These are phyloP conservation scores for Mortierella sp. DNA, from an alignment of 371 early-diverging fungal species.

Conservation along the genomic window DNA sequence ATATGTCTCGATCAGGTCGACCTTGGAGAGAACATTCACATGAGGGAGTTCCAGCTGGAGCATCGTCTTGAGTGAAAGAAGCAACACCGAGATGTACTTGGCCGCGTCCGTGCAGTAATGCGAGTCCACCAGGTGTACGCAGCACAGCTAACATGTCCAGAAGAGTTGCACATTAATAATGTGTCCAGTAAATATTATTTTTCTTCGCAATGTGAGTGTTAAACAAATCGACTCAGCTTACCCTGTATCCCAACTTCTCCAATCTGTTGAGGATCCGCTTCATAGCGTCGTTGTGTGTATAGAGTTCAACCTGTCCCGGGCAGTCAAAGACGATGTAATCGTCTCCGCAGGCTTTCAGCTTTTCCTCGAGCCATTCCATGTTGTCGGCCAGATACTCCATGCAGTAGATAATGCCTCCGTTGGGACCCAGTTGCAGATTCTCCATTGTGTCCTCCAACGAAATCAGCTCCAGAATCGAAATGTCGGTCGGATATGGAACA, in stretches of 20 bases:
- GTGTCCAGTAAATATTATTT: conserved; percentile 16
- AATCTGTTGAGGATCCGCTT: conserved; percentile 84
- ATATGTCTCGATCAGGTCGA: conserved; percentile 89
- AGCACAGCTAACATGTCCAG: conserved; percentile 69
- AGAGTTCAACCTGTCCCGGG: conserved; percentile 99
- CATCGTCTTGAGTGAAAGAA: conserved; percentile 92
- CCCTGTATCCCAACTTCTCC: conserved; percentile 80
- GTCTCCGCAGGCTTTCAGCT: conserved; percentile 81
- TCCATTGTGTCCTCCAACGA: conserved; percentile 97
- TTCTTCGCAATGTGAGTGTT: background rate
- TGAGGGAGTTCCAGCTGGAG: conserved; percentile 96
- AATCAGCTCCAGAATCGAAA: conserved; percentile 95
- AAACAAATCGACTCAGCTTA: conserved; percentile 48
- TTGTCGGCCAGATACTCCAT: conserved; percentile 95
- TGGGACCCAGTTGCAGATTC: conserved; percentile 96
- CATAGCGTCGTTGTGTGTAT: conserved; percentile 93
- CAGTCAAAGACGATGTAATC: conserved; percentile 97
- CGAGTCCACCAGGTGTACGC: conserved; percentile 96
- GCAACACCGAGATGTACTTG: conserved; percentile 93
- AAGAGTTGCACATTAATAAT: background rate
- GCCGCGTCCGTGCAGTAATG: conserved; percentile 95
- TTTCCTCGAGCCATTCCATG: conserved; percentile 93
- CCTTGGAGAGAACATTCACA: conserved; percentile 96
- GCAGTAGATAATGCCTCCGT: conserved; percentile 99
- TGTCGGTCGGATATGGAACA: conserved; percentile 88